Percentiles rank a stretch among this genome's conserved stretches.
Evolutionary conservation across 75 land plant species (phyloP).

Genomic region (Picea glauca): DNA sequence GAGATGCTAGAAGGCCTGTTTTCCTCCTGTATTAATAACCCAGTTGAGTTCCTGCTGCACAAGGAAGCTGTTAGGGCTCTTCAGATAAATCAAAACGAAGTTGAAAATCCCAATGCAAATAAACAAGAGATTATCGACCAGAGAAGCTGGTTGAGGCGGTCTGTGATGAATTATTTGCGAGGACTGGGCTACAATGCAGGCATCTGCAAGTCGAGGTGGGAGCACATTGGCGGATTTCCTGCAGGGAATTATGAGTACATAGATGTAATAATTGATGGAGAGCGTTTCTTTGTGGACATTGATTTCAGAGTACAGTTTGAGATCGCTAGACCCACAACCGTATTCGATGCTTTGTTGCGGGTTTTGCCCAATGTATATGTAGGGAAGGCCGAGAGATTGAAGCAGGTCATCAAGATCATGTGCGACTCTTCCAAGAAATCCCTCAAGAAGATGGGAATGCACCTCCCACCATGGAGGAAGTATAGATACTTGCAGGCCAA

Average conservation of each 20-base stretch:
- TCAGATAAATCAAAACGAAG: background rate
- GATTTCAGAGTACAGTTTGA: constrained; percentile 68
- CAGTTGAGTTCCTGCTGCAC: background rate
- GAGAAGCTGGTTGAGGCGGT: constrained; percentile 14
- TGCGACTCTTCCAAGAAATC: constrained; percentile 34
- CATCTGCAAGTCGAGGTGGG: constrained; percentile 74
- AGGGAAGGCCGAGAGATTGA: constrained; percentile 40
- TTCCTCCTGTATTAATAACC: background rate
- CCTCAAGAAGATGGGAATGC: constrained; percentile 33
- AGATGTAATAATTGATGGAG: constrained; percentile 41
- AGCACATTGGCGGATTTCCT: constrained; percentile 33
- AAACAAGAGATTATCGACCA: background rate
- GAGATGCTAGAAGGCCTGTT: background rate
- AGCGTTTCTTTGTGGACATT: constrained; percentile 50
- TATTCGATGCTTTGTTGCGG: constrained; percentile 28
- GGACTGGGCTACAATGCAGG: constrained; percentile 57
- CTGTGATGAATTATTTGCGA: constrained; percentile 33
- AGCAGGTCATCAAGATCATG: constrained; percentile 19
- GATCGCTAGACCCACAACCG: constrained; percentile 61
- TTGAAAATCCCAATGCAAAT: background rate
- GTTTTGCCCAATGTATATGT: constrained; percentile 46
- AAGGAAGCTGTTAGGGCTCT: no score
- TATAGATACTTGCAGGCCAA: constrained; percentile 36
- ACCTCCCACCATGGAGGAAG: constrained; percentile 49
- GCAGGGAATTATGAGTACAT: constrained; percentile 70